Percentiles rank a stretch among this genome's conserved stretches.
These are phyloP conservation scores for Ramaria rubella DNA, from an alignment of 768 basidiomycete species.

Conservation along the genomic window DNA sequence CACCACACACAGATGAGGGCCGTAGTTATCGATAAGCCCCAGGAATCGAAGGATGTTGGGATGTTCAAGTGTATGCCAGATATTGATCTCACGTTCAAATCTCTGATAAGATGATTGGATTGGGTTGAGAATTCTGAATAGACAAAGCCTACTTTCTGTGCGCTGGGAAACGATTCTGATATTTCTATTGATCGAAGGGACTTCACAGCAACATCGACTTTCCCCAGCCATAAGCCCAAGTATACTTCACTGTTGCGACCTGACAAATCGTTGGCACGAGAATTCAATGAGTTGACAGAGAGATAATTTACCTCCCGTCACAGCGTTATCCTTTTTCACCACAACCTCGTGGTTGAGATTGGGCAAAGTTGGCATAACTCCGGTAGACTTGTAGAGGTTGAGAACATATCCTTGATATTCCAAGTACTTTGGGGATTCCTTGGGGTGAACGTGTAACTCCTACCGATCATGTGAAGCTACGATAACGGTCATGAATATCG, in stretches of 20 bases:
- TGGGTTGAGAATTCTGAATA: neutral
- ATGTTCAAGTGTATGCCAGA: conserved; percentile 12
- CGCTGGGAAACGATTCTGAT: conserved; percentile 32
- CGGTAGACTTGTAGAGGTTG: conserved; percentile 43
- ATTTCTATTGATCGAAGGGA: conserved; percentile 40
- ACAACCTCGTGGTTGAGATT: conserved; percentile 47
- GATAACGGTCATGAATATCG: neutral
- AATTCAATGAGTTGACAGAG: neutral
- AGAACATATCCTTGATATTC: conserved; percentile 42
- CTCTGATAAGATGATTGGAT: neutral
- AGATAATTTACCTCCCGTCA: conserved; percentile 33
- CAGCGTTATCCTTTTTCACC: conserved; percentile 32
- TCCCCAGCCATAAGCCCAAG: conserved; percentile 48
- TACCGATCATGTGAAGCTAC: neutral
- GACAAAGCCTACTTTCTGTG: conserved; percentile 24
- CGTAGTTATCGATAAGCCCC: conserved; percentile 9
- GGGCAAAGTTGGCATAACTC: conserved; percentile 47
- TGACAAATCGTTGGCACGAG: neutral
- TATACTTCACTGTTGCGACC: conserved; percentile 50
- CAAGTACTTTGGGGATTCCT: conserved; percentile 17
- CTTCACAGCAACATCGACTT: conserved; percentile 53
- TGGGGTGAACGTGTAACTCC: conserved; percentile 6
- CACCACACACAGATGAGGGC: conserved; percentile 9
- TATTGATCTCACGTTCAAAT: conserved; percentile 12
- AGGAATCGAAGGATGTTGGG: conserved; percentile 12